Evolutionary conservation across 1,284 basidiomycete genomes (phyloP), one percentile per base, ranked within the genome.

Genomic region (Golubevia sp.): DNA sequence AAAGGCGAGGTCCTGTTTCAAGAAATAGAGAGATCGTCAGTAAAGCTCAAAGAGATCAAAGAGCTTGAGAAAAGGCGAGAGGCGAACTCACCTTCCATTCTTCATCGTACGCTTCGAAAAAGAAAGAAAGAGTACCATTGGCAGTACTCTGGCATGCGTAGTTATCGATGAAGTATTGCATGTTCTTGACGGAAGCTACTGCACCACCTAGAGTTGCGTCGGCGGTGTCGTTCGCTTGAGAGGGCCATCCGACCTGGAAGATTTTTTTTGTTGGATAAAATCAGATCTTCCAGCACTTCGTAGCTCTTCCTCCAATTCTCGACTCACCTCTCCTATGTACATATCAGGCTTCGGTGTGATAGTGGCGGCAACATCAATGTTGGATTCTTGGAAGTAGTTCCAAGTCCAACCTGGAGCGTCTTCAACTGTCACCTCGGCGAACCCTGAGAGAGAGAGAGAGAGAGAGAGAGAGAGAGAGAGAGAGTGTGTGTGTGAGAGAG

Each of bases 101-200:
- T 44, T 70, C 68, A 25, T 70, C 68, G 49, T 62, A 70, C 21
- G 62, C 25, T 49, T 70, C 68, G 44, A 70, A 70, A 60, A 62
- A 68, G 49, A 70, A 70, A 58, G 65, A 64, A 21, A 60, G 61
- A 0, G 68, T 70, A 3, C 58, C 58, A 51, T 70, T 70, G 58
- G 62, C 52, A 58, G 67, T 70, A 21, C 62, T 61, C 1, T 62
- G 25, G 53, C 68, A 70, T 2, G 68, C 60, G 26, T 62, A 70
- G 8, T 61, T 62, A 20, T 68, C 63, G 25, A 70, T 26, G 53
- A 70, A 70, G 4, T 63, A 67, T 50, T 70, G 66, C n/a, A 70
- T 23, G 26, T 70, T 63, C 8, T 53, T 18, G 2, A 64, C 34
- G 8, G 65, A 63, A 2, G 68, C 68, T 4, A 61, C 26, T 0